A percentile compares a stretch with the other conserved stretches of the same genome.
phyloP scores from a whole-genome alignment of 306 rosid species.

The Dryas octopetala region DNA sequence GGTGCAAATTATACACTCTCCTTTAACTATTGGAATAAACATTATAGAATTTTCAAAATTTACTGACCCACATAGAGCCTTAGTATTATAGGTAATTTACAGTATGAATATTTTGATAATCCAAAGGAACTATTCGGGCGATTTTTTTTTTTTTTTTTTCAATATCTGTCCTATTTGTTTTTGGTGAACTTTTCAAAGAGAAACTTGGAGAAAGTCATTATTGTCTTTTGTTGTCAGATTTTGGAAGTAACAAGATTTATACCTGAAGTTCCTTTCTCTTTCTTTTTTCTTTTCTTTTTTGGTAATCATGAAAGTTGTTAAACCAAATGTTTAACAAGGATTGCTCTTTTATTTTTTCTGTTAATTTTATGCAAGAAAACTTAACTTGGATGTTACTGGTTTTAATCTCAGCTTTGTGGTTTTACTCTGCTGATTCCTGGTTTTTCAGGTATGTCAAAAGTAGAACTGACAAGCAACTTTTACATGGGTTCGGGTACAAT shows the following conservation, averaged over 20 bases:
- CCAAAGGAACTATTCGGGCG: neutral
- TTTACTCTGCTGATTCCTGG: slow-evolving; percentile 9
- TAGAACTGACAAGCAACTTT: slow-evolving; percentile 79
- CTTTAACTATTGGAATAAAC: neutral
- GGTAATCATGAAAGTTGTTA: neutral
- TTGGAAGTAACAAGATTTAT: neutral
- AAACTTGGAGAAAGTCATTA: neutral
- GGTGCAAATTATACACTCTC: neutral
- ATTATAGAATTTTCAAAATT: neutral
- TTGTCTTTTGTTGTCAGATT: neutral
- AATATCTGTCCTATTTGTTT: neutral
- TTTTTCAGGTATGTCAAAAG: slow-evolving; percentile 84
- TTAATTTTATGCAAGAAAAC: neutral
- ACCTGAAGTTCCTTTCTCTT: neutral
- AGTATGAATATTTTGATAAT: neutral
- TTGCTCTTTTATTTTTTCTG: neutral
- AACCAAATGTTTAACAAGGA: neutral
- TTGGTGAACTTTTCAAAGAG: neutral
- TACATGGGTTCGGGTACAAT: slow-evolving; percentile 68
- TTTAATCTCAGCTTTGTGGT: slow-evolving; percentile 11
- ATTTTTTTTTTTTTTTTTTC: neutral
- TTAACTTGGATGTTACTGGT: neutral
- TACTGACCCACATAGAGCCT: neutral
- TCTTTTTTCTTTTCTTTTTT: neutral
- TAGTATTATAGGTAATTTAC: neutral